Conservation (phyloP, 768 basidiomycete genomes). For the Mycena albidolilacea region DNA sequence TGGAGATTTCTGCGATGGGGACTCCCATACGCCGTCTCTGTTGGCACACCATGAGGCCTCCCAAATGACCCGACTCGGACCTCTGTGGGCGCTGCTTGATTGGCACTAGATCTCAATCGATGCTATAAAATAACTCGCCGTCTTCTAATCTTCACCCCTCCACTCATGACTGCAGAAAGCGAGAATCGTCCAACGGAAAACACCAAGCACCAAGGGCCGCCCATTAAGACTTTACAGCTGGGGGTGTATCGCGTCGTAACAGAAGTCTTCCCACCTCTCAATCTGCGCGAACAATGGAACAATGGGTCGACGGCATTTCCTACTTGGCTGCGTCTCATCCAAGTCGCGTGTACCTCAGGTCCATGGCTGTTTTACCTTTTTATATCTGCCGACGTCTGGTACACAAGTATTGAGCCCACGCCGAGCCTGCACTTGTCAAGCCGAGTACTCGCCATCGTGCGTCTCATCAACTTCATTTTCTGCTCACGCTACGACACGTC, state of each 20-base stretch:
- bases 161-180: conserved; percentile 24
- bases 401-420: conserved; percentile 5
- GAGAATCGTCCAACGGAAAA: neutral
- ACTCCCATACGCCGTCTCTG: too few relatives aligned
- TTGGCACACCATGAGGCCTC: too few relatives aligned
- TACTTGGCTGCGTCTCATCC: conserved; percentile 21
- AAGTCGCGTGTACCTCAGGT: conserved; percentile 18
- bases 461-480: neutral
- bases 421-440: conserved; percentile 31
- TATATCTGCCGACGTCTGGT: conserved; percentile 15
- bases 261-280: conserved; percentile 17
- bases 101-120: conserved; percentile 6
- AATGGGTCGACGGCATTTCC: conserved; percentile 10
- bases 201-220: conserved; percentile 8
- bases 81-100: neutral
- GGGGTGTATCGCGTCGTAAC: conserved; percentile 37
- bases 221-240: conserved; percentile 23
- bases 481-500: neutral
- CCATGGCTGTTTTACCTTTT: conserved; percentile 27
- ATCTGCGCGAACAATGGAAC: conserved; percentile 32
- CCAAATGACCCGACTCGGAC: too few relatives aligned
- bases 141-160: neutral
- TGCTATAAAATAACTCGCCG: neutral
- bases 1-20: too few relatives aligned
- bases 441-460: conserved; percentile 27